These are phyloP conservation scores for Penicillium coffeae DNA, from an alignment of 495 filamentous ascomycete genomes.

Conservation along the genomic window DNA sequence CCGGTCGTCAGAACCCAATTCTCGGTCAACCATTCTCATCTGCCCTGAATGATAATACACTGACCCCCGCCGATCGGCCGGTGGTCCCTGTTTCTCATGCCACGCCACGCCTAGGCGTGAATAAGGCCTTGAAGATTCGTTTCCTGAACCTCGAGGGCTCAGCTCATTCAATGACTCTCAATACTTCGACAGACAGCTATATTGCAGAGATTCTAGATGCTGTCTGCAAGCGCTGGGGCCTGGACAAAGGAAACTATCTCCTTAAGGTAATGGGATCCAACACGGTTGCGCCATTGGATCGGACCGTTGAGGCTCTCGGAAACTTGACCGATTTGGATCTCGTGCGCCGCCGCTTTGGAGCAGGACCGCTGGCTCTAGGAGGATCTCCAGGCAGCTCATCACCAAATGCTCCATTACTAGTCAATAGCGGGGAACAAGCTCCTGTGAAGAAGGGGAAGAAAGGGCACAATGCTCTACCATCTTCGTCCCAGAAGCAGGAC, in stretches of 20 bases:
- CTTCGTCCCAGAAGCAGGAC: conserved; percentile 74
- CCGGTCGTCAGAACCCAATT: conserved; percentile 54
- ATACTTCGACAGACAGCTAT: conserved; percentile 89
- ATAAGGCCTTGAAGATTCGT: conserved; percentile 81
- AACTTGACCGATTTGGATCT: conserved; percentile 82
- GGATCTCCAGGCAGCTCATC: conserved; percentile 78
- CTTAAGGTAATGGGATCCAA: conserved; percentile 83
- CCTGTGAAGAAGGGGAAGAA: conserved; percentile 65
- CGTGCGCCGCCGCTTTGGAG: conserved; percentile 78
- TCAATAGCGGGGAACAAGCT: conserved; percentile 40
- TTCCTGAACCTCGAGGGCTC: conserved; percentile 68
- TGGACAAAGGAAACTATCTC: conserved; percentile 86
- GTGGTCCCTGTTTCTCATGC: conserved; percentile 52
- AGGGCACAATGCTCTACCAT: conserved; percentile 61
- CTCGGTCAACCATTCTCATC: conserved; percentile 48
- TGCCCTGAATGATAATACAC: conserved; percentile 51
- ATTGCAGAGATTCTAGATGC: conserved; percentile 88
- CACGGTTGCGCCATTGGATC: conserved; percentile 79
- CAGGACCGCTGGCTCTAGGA: conserved; percentile 68
- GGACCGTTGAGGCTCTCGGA: conserved; percentile 84
- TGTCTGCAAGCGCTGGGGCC: conserved; percentile 82
- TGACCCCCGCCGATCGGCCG: conserved; percentile 62
- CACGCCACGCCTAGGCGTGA: conserved; percentile 67
- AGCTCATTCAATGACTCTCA: conserved; percentile 62
- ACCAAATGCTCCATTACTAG: conserved; percentile 70